Evolutionary conservation across 2,329 filamentous ascomycete species (phyloP), one percentile per base, ranked within the genome.

Genomic region (Arthrobotrys sinensis): DNA sequence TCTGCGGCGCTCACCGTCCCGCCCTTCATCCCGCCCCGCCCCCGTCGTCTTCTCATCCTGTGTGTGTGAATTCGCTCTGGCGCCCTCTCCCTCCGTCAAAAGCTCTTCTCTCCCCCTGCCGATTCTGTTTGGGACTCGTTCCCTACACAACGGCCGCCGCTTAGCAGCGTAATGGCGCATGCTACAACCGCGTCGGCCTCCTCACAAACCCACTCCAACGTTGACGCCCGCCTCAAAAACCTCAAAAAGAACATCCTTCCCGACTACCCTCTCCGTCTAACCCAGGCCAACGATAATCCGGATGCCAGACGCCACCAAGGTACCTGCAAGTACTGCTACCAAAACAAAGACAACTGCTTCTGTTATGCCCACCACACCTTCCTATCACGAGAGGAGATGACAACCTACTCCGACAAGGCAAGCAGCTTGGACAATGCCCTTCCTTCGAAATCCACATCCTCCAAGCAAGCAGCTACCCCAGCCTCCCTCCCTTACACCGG

Each of bases 121-220:
- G 38, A 62, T 28, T 53, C 63, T 66, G 63, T 32, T 52, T 65
- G 28, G 64, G 60, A 55, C 32, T 57, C 50, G 43, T 43, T 45
- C 63, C 52, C 65, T 50, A 38, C 48, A 24, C 48, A 65, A 71
- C 60, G 66, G 73, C 73, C 73, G 63, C 76, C 69, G 69, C 69
- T 79, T 79, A 52, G 68, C 53, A 73, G 69, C 76, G 73, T 71
- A 63, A 79, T 79, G 76, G 76, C 76, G 76, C 76, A 79, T 79
- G 67, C 76, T 68, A 79, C 76, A 72, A 79, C 76, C 73, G 73
- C 73, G 73, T 77, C 73, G 73, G 76, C 76, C 68, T 79, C 76
- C 63, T 71, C 69, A 50, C 63, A 73, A 40, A 50, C 73, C 19
- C 76, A 73, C 24, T 28, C 55, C 32, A 68, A 62, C 45, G 67